Percentiles rank a stretch among this genome's conserved stretches.
These are phyloP conservation scores for Zasmidium cellare DNA, from an alignment of 2,329 filamentous ascomycete genomes.

Conservation along the genomic window DNA sequence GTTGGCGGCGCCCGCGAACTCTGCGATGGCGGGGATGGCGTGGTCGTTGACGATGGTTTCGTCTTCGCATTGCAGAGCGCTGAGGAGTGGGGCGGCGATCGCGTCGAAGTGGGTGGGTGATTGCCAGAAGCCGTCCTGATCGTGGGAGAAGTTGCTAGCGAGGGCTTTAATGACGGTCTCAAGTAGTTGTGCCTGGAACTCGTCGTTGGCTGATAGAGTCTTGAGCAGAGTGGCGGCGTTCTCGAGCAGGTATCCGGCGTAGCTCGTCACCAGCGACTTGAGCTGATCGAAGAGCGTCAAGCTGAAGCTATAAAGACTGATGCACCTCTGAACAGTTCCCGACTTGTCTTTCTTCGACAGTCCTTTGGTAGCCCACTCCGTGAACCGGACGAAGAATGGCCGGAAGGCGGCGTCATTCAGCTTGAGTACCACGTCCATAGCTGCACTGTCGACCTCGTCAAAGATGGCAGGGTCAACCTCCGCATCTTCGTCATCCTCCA, in stretches of 20 bases:
- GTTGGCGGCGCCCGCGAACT: constrained; percentile 76
- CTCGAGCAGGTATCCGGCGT: constrained; percentile 81
- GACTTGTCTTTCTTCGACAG: constrained; percentile 62
- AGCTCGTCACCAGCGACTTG: constrained; percentile 92
- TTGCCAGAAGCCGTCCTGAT: constrained; percentile 96
- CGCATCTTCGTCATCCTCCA: constrained; percentile 46
- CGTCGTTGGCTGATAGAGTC: constrained; percentile 39
- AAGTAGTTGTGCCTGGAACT: constrained; percentile 63
- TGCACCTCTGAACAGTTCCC: constrained; percentile 63
- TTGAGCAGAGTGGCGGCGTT: constrained; percentile 65
- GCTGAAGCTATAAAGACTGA: constrained; percentile 80
- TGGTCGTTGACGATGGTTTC: constrained; percentile 48
- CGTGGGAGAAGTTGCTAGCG: constrained; percentile 75
- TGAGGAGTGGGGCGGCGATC: constrained; percentile 68
- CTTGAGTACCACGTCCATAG: constrained; percentile 92
- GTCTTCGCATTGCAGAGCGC: constrained; percentile 52
- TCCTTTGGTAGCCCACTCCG: constrained; percentile 72
- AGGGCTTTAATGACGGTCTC: constrained; percentile 70
- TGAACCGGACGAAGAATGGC: constrained; percentile 81
- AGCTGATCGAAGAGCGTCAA: constrained; percentile 77
- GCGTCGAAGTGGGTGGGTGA: constrained; percentile 79
- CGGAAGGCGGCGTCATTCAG: constrained; percentile 92
- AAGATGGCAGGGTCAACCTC: constrained; percentile 55
- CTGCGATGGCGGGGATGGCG: constrained; percentile 73
- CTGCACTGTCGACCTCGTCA: constrained; percentile 61